phyloP scores from a whole-genome alignment of 345 rosid species.

The Abelmoschus esculentus region DNA sequence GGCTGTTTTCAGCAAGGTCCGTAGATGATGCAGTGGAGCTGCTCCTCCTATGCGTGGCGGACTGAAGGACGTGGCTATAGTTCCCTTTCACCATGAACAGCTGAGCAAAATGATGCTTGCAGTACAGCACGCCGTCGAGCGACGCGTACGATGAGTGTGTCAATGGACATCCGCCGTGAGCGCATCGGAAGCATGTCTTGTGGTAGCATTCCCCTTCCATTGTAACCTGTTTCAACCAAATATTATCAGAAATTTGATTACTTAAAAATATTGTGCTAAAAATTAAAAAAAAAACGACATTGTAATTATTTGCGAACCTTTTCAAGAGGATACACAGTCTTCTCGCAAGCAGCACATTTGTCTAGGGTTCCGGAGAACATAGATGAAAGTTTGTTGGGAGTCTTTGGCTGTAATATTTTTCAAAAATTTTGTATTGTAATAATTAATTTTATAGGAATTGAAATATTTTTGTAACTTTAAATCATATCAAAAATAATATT shows the following conservation, averaged over 20 bases:
- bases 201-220: conserved; percentile 95
- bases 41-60: conserved; percentile 57
- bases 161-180: conserved; percentile 79
- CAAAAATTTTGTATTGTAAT: neutral
- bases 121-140: conserved; percentile 74
- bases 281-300: too few relatives aligned
- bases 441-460: neutral
- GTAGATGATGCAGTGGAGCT: conserved; percentile 29
- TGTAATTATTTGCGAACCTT: conserved; percentile 33
- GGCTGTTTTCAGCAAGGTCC: conserved; percentile 33
- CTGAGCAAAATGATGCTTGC: conserved; percentile 93
- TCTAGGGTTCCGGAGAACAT: conserved; percentile 87
- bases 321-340: conserved; percentile 89
- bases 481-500: neutral
- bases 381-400: conserved; percentile 81
- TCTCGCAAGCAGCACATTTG: conserved; percentile 83
- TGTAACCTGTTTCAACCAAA: conserved; percentile 36
- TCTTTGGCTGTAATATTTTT: conserved; percentile 40
- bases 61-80: conserved; percentile 73
- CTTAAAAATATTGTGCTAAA: too few relatives aligned
- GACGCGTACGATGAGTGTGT: conserved; percentile 96
- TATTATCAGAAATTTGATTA: too few relatives aligned
- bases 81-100: conserved; percentile 93
- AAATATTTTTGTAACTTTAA: neutral
- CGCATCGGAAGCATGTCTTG: conserved; percentile 94